Conservation (phyloP, 768 basidiomycete genomes). For the Mycena filopes region DNA sequence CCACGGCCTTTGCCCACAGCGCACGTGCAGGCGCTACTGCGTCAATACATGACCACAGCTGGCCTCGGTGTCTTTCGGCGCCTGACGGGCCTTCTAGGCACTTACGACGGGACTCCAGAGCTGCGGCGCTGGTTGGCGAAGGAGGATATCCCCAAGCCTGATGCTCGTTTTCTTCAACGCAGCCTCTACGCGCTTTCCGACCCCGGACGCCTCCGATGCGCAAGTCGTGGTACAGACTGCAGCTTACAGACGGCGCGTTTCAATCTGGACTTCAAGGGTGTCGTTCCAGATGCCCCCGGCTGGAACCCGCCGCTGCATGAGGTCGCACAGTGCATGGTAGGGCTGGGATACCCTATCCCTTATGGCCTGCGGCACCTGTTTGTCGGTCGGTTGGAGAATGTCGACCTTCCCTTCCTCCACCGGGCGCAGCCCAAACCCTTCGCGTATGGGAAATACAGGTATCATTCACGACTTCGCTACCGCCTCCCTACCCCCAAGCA, state of each 20-base stretch:
- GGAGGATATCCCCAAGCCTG: slow-evolving; percentile 55
- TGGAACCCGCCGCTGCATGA: slow-evolving; percentile 50
- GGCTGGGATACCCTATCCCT: slow-evolving; percentile 53
- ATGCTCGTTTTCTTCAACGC: slow-evolving; percentile 79
- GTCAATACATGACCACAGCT: slow-evolving; percentile 48
- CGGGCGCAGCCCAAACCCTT: slow-evolving; percentile 9
- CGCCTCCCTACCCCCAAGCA: slow-evolving; percentile 23
- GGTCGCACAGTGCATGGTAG: slow-evolving; percentile 51
- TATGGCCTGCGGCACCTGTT: slow-evolving; percentile 51
- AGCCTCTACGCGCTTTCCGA: slow-evolving; percentile 28
- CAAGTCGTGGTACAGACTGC: slow-evolving; percentile 44
- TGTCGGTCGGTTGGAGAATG: slow-evolving; percentile 40
- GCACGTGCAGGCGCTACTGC: slow-evolving; percentile 37
- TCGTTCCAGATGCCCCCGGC: slow-evolving; percentile 25
- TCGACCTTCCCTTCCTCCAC: slow-evolving; percentile 3
- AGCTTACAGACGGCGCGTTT: slow-evolving; percentile 40
- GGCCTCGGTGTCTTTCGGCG: slow-evolving; percentile 40
- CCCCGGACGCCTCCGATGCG: slow-evolving; percentile 28
- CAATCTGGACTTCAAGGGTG: slow-evolving; percentile 42
- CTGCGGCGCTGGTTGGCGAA: slow-evolving; percentile 24
- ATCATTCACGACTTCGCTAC: slow-evolving; percentile 2
- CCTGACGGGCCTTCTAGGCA: slow-evolving; percentile 23
- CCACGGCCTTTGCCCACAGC: neutral
- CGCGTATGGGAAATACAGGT: neutral
- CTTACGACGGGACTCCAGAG: slow-evolving; percentile 15